Conservation (phyloP, 2,329 filamentous ascomycete genomes). For the Hypoxylon sp. region DNA sequence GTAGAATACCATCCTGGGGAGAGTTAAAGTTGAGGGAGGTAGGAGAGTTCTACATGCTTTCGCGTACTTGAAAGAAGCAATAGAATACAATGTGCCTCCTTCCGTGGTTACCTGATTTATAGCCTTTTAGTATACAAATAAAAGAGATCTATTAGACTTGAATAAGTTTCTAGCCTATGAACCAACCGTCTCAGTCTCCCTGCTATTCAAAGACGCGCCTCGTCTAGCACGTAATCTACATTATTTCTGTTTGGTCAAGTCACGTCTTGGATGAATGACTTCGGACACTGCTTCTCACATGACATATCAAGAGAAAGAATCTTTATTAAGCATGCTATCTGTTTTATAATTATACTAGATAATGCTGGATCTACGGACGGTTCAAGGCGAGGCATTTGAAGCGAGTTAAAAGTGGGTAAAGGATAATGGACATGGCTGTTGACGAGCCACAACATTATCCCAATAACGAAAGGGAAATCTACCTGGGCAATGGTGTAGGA, state of each 20-base stretch:
- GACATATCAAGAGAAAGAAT: not conserved
- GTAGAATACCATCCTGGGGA: constrained; percentile 49
- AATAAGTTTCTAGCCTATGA: not conserved
- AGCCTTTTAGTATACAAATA: constrained; percentile 3
- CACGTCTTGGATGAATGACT: not conserved
- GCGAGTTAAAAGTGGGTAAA: not conserved
- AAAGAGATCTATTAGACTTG: not conserved
- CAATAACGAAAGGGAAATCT: not conserved
- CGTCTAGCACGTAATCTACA: too few species aligned
- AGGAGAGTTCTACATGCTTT: constrained; percentile 26
- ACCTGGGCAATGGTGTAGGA: not conserved
- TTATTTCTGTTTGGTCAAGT: not conserved
- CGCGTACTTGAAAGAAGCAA: not conserved
- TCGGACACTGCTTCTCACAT: not conserved
- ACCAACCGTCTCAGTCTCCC: not conserved
- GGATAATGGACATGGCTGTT: not conserved
- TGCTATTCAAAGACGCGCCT: too few species aligned
- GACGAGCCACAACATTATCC: not conserved
- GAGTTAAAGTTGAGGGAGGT: not conserved
- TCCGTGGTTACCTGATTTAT: not conserved
- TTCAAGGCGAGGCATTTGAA: not conserved
- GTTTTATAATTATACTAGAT: not conserved
- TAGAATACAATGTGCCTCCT: not conserved
- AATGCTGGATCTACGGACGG: not conserved
- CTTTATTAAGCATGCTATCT: constrained; percentile 2